phyloP scores from a whole-genome alignment of 345 rosid species.

The Erysimum cheiranthoides region DNA sequence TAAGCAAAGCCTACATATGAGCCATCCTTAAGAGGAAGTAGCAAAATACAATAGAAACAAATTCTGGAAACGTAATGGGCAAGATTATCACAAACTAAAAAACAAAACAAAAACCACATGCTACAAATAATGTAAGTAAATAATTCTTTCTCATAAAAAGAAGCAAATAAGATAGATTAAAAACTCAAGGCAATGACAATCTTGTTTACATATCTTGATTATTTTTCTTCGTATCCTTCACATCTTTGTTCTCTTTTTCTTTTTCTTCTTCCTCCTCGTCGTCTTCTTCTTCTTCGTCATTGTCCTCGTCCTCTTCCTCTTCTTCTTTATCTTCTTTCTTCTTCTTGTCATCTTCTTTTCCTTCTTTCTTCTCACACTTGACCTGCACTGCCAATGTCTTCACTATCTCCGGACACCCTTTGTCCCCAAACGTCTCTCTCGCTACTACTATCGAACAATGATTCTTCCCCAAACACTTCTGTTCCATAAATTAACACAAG shows the following conservation, averaged over 20 bases:
- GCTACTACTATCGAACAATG: constrained; percentile 33
- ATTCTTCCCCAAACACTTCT: constrained; percentile 67
- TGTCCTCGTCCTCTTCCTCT: neutral
- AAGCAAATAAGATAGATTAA: neutral
- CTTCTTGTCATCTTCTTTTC: neutral
- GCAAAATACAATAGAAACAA: too few species aligned
- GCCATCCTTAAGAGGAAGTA: neutral
- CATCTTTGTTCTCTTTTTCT: neutral
- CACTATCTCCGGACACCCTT: constrained; percentile 45
- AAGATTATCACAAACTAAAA: neutral
- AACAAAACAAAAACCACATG: neutral
- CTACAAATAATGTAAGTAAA: neutral
- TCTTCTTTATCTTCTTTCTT: constrained; percentile 8
- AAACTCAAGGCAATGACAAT: neutral
- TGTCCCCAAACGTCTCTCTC: constrained; percentile 56
- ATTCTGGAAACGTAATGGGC: neutral
- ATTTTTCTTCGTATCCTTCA: neutral
- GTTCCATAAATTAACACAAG: constrained; percentile 23
- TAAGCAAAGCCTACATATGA: neutral
- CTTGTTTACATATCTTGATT: constrained; percentile 8
- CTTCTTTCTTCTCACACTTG: constrained; percentile 50
- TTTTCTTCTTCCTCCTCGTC: neutral
- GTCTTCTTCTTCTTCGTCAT: neutral
- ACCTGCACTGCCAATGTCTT: constrained; percentile 74
- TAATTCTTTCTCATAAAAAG: neutral